phyloP scores from a whole-genome alignment of 768 basidiomycete species.

The Mycena haematopus region DNA sequence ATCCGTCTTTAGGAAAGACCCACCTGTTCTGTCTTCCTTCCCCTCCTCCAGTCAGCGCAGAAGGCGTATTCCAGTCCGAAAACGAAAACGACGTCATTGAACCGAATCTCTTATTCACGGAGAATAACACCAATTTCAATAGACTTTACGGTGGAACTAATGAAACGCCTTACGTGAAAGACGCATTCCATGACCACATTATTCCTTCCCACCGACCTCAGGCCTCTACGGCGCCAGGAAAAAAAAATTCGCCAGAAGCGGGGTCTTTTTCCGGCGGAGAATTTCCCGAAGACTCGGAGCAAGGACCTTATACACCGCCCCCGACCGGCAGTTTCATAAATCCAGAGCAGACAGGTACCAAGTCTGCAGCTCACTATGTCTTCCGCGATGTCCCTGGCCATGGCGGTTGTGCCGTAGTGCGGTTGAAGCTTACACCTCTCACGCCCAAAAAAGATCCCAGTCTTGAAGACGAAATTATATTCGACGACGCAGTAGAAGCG shows the following conservation, averaged over 20 bases:
- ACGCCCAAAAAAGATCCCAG: slow-evolving; percentile 78
- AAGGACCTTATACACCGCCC: slow-evolving; percentile 67
- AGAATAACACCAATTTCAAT: slow-evolving; percentile 96
- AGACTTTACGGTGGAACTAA: slow-evolving; percentile 92
- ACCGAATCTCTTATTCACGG: slow-evolving; percentile 91
- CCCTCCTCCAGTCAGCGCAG: slow-evolving; percentile 85
- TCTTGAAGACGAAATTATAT: slow-evolving; percentile 85
- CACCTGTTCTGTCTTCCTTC: slow-evolving; percentile 90
- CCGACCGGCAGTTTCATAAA: slow-evolving; percentile 73
- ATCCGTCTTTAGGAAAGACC: slow-evolving; percentile 76
- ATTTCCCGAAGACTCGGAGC: slow-evolving; percentile 48
- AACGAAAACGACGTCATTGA: slow-evolving; percentile 73
- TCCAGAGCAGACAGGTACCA: slow-evolving; percentile 87
- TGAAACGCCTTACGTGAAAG: slow-evolving; percentile 84
- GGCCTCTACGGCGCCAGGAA: slow-evolving; percentile 50
- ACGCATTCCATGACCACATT: slow-evolving; percentile 98
- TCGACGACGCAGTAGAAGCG: slow-evolving; percentile 90
- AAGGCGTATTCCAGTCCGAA: slow-evolving; percentile 67
- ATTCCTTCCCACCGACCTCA: slow-evolving; percentile 82
- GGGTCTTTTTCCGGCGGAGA: slow-evolving; percentile 51
- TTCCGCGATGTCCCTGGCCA: slow-evolving; percentile 87
- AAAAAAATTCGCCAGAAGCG: slow-evolving; percentile 53
- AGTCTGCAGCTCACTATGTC: slow-evolving; percentile 89
- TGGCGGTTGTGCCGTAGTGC: slow-evolving; percentile 94
- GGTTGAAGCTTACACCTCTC: slow-evolving; percentile 87